A percentile compares a stretch with the other conserved stretches of the same genome.
Evolutionary conservation across 345 rosid genomes (phyloP).

Genomic region (Laguncularia racemosa): DNA sequence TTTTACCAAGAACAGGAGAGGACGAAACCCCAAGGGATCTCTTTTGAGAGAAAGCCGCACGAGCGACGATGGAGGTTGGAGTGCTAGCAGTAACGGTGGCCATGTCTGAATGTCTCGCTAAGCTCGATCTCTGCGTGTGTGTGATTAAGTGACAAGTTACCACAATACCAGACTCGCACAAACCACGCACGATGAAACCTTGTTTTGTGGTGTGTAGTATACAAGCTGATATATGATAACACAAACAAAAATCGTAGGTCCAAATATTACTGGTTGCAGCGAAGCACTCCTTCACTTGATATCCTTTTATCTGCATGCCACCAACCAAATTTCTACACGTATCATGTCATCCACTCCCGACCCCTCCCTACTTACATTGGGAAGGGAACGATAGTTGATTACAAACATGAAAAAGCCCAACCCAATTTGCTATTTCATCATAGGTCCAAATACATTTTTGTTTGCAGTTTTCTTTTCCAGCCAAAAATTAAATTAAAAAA

Average conservation of each 20-base stretch:
- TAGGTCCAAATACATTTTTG: no score
- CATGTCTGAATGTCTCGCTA: constrained; percentile 32
- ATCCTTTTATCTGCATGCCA: constrained; percentile 41
- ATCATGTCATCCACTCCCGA: constrained; percentile 24
- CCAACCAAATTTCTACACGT: constrained; percentile 66
- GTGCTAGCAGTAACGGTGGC: constrained; percentile 44
- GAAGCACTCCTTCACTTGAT: constrained; percentile 27
- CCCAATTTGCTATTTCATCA: no score
- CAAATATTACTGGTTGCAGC: constrained; percentile 10
- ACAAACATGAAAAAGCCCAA: not conserved
- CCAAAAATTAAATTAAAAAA: no score
- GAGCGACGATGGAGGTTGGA: constrained; percentile 40
- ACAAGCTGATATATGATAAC: not conserved
- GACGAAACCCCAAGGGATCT: constrained; percentile 29
- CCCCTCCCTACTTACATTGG: no score
- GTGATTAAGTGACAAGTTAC: constrained; percentile 1
- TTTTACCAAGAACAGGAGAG: constrained; percentile 55
- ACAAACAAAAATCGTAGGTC: constrained; percentile 2
- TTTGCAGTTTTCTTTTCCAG: no score
- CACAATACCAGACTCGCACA: not conserved
- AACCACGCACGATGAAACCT: not conserved
- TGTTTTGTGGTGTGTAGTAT: not conserved
- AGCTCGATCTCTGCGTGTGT: not conserved
- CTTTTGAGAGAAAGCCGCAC: constrained; percentile 35
- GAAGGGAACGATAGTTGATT: no score